phyloP scores from a whole-genome alignment of 2,329 filamentous ascomycete species.

The Taxawa tesnikishii region DNA sequence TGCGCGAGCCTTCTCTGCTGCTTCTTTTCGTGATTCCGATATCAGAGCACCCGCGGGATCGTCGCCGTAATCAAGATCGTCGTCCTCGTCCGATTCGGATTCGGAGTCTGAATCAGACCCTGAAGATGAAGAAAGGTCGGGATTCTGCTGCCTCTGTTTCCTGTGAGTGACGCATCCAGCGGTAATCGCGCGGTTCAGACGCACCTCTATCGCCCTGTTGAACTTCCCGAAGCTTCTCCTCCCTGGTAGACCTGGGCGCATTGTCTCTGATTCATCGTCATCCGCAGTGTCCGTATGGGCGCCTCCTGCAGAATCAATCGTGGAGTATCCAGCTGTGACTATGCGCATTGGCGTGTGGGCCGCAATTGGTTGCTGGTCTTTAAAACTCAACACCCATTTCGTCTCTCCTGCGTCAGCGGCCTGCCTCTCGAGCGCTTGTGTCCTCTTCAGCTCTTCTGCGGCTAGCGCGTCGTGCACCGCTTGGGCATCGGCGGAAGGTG shows the following conservation, averaged over 20 bases:
- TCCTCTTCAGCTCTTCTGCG: conserved; percentile 53
- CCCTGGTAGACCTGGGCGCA: conserved; percentile 20
- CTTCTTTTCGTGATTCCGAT: conserved; percentile 31
- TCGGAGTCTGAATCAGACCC: conserved; percentile 20
- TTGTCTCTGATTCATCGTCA: conserved; percentile 18
- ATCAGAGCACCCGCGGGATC: conserved; percentile 33
- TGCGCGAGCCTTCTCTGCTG: conserved; percentile 27
- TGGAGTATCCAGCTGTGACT: conserved; percentile 48
- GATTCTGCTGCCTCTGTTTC: conserved; percentile 25
- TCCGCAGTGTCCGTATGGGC: conserved; percentile 9
- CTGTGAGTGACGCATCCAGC: conserved; percentile 5
- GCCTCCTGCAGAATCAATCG: conserved; percentile 27
- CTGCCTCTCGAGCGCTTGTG: conserved; percentile 42
- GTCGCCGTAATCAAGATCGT: conserved; percentile 18
- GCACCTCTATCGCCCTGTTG: conserved; percentile 24
- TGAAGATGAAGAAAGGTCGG: conserved; percentile 18
- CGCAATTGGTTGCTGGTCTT: conserved; percentile 25
- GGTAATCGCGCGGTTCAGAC: conserved; percentile 12
- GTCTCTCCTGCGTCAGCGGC: conserved; percentile 55
- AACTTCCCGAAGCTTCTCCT: conserved; percentile 40
- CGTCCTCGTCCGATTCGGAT: conserved; percentile 14
- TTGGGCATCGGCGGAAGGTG: conserved; percentile 33
- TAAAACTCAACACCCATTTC: conserved; percentile 59
- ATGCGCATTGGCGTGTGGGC: conserved; percentile 36
- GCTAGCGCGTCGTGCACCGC: conserved; percentile 52